Base-by-base conservation (phyloP, 73 alveolate genomes). In the Paraurostyla sp. region DNA sequence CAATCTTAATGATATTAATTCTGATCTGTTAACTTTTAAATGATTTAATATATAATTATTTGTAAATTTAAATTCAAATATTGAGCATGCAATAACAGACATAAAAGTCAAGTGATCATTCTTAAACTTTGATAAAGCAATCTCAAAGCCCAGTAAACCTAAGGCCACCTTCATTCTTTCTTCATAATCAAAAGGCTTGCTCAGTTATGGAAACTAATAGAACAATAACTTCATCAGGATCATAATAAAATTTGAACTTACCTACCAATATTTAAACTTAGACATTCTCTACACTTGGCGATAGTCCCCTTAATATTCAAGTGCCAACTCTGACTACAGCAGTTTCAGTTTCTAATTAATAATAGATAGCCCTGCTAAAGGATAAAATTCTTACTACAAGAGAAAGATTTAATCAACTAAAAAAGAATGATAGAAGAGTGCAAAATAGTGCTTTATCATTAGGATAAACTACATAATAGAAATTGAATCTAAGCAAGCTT, bases 351-450 rank as follows among this genome's bases (percentile, higher is more conserved):
- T 43, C 50, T 1, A 73, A 49, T 48, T 50, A 43, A 4, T 73
- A 68, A 4, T 27, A 73, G 71, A 73, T 73, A 73, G 46, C 86
- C 0, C 71, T 45, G 20, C 71, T 73, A 2, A 73, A 73, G 32
- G 86, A 73, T 30, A 73, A 73, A 56, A 73, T 73, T 3, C 36
- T 48, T 4, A 43, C 86, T 1, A 73, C 86, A 1, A 43, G 86
- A 45, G 71, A 43, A 38, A 3, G 86, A 43, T 73, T 73, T 38
- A 73, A 73, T 49, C 30, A 73, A 30, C 86, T 73, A 4, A 73
- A 73, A 27, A 29, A 73, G 29, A 48, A 65, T 22, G 35, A 2
- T 11, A 65, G 60, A 2, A 6, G 13, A 11, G 46, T 4, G 9
- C 38, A 16, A 9, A 16, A 40, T 38, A 7, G 18, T 38, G 32